Conservation (phyloP, 2,329 filamentous ascomycete species). For the Curvularia lunata region DNA sequence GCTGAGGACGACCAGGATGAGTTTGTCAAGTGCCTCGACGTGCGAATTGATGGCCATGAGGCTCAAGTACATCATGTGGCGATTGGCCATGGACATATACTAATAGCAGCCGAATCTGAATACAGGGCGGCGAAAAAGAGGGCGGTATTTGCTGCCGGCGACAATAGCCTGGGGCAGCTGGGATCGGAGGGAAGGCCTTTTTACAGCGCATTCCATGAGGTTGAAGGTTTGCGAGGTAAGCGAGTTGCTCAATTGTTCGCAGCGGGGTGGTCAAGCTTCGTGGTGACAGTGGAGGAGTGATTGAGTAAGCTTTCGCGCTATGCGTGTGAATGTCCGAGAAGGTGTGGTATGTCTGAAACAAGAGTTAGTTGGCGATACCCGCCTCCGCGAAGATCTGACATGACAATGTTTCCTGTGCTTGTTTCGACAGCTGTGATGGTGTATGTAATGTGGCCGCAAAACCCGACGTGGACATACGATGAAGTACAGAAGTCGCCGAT, state of each 20-base stretch:
- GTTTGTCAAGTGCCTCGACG: slow-evolving; percentile 32
- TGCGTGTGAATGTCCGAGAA: not conserved
- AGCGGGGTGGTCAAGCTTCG: slow-evolving; percentile 37
- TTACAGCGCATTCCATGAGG: slow-evolving; percentile 30
- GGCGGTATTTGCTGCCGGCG: slow-evolving; percentile 36
- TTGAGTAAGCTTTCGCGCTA: not conserved
- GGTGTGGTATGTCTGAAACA: not conserved
- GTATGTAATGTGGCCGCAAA: slow-evolving; percentile 25
- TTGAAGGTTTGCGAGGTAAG: slow-evolving; percentile 28
- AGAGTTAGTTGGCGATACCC: slow-evolving; percentile 15
- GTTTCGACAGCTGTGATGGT: slow-evolving; percentile 26
- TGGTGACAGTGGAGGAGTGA: slow-evolving; percentile 17
- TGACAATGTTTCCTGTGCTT: slow-evolving; percentile 34
- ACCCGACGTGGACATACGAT: slow-evolving; percentile 9
- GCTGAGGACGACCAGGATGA: slow-evolving; percentile 33
- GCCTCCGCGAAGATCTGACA: slow-evolving; percentile 26
- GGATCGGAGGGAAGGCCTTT: slow-evolving; percentile 23
- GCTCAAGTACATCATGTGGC: slow-evolving; percentile 34
- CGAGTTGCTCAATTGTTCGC: slow-evolving; percentile 28
- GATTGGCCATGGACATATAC: slow-evolving; percentile 37
- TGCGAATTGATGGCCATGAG: slow-evolving; percentile 28
- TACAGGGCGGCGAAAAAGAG: slow-evolving; percentile 4
- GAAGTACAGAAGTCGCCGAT: slow-evolving; percentile 19
- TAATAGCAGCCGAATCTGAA: slow-evolving; percentile 33
- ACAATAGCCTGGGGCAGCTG: slow-evolving; percentile 34